Base-by-base conservation (phyloP, 1,139 yeast species). In the Kluyveromyces marxianus region DNA sequence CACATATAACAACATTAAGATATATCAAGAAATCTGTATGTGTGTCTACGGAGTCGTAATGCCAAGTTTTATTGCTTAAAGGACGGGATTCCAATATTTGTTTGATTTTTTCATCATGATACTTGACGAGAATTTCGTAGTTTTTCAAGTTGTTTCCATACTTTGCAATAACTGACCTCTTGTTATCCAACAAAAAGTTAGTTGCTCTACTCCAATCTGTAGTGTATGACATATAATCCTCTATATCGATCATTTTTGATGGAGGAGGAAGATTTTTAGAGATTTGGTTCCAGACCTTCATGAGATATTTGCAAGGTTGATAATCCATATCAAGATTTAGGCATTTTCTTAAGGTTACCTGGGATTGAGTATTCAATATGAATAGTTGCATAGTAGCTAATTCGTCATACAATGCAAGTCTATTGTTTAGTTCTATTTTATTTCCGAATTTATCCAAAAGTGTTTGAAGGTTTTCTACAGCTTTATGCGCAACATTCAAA, bases 241-340 rank as follows among this genome's bases (percentile, higher is more conserved):
- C 58, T 0, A 59, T 50, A 48, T 60, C 62, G 8, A 53, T 41
- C n/a, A 61, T 28, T 5, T 55, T 45, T 28, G 54, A 45, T 21
- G 54, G 38, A 3, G 64, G 63, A 33, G 58, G 59, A 2, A 60
- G 44, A 6, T 14, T 30, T 40, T 58, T 63, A 39, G 48, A 52
- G 35, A 61, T 38, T 37, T 51, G 55, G 25, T 56, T 55, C 38
- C 51, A 50, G 3, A 61, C 39, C 29, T 55, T 42, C 21, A 57
- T 55, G 29, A 63, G 36, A 8, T 45, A 52, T 39, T 55, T 60
- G 44, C 67, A 63, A 0, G 58, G 59, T 34, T 49, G 48, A 42
- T 56, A 56, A 44, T 61, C 66, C 63, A 61, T 58, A 44, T 63
- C 67, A 3, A 63, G 41, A 4, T 57, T 56, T 14, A 62, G 42